These are phyloP conservation scores for Hyphopichia khmerensis DNA, from an alignment of 1,139 yeast species.

Conservation along the genomic window DNA sequence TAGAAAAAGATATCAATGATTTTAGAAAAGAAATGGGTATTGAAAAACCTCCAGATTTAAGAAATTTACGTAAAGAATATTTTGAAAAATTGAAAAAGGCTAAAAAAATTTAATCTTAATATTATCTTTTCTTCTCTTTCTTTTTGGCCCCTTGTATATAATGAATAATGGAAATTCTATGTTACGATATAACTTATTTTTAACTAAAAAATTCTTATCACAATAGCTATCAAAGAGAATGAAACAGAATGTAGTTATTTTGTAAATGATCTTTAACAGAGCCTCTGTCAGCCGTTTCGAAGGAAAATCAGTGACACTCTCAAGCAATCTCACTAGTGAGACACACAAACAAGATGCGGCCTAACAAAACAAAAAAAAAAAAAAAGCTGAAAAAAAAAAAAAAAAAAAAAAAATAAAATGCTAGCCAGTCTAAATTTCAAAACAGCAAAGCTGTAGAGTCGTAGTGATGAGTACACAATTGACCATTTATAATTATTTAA, in stretches of 20 bases:
- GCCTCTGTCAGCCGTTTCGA: background rate
- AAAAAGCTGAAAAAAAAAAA: background rate
- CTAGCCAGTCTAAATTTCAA: background rate
- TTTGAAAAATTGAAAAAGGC: constrained; percentile 29
- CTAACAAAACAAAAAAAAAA: background rate
- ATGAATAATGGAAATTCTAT: too few species aligned
- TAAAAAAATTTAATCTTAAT: constrained; percentile 11
- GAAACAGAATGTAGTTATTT: too few species aligned
- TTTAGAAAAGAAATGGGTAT: constrained; percentile 72
- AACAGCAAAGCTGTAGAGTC: background rate
- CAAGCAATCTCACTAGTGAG: background rate
- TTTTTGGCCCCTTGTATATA: too few species aligned
- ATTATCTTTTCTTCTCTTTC: too few species aligned
- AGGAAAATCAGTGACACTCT: background rate
- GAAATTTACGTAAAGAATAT: constrained; percentile 54
- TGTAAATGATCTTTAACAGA: background rate
- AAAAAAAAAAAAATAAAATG: too few species aligned
- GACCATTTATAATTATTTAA: background rate
- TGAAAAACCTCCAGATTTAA: constrained; percentile 73
- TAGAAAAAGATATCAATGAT: constrained; percentile 71
- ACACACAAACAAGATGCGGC: background rate
- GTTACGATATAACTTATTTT: too few species aligned
- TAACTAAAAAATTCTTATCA: too few species aligned
- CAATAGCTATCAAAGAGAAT: too few species aligned
- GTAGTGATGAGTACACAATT: too few species aligned